Evolutionary conservation across 192 early-diverging fungal genomes (phyloP).

Genomic region (Coemansia erecta): DNA sequence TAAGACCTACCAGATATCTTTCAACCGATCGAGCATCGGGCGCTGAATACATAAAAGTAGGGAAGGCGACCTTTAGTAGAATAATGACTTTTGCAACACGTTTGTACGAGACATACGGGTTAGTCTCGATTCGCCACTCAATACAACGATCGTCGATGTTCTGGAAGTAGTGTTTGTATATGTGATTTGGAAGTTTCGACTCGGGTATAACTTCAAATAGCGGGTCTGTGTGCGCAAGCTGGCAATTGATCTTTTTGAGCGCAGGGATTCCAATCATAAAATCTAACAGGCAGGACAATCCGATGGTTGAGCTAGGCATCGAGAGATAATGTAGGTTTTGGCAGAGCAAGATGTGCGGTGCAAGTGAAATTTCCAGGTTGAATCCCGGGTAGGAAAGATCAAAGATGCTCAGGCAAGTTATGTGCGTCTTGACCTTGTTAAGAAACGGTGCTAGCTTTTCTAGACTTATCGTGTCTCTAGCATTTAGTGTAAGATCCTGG

Average conservation of each 20-base stretch:
- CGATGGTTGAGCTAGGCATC: background rate
- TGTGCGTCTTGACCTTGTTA: too few species aligned
- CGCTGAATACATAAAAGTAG: background rate
- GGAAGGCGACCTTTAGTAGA: background rate
- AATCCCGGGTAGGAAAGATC: too few species aligned
- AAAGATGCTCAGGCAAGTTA: too few species aligned
- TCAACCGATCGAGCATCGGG: background rate
- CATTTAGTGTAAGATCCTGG: too few species aligned
- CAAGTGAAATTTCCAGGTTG: too few species aligned
- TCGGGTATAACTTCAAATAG: background rate
- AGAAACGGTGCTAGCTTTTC: too few species aligned
- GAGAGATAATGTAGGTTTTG: too few species aligned
- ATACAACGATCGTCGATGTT: background rate
- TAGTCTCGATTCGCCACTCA: background rate
- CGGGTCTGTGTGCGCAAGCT: background rate
- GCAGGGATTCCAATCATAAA: background rate
- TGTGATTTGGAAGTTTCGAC: background rate
- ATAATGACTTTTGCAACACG: conserved; percentile 1
- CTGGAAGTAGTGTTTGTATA: background rate
- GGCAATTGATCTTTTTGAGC: background rate
- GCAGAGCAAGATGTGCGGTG: too few species aligned
- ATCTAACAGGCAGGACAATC: background rate
- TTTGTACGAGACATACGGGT: conserved; percentile 3
- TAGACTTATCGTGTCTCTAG: too few species aligned
- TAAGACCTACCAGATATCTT: background rate